Conservation (phyloP, 2,329 filamentous ascomycete genomes). For the Claviceps cyperi region DNA sequence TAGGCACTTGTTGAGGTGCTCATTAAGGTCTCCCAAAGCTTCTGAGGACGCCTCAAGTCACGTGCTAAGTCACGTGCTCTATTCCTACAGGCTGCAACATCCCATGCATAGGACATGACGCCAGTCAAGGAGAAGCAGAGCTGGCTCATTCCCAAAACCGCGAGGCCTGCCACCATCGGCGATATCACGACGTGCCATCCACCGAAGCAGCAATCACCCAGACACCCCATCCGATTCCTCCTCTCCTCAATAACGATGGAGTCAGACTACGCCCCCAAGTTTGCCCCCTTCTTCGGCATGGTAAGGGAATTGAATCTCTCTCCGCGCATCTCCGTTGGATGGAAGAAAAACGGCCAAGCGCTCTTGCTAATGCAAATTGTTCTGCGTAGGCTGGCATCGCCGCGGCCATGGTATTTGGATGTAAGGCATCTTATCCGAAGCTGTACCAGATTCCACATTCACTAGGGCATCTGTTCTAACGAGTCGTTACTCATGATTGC, state of each 20-base stretch:
- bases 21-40: too few species aligned
- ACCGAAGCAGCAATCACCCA: background rate
- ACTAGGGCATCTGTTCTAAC: slow-evolving; percentile 3
- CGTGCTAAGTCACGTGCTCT: background rate
- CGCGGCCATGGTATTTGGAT: slow-evolving; percentile 71
- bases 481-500: slow-evolving; percentile 3
- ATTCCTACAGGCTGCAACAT: background rate
- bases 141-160: background rate
- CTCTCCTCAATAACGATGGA: slow-evolving; percentile 31
- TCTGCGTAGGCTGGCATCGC: slow-evolving; percentile 54
- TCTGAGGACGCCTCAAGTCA: background rate
- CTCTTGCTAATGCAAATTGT: slow-evolving; percentile 2
- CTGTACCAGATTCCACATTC: too few species aligned
- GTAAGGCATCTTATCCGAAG: slow-evolving; percentile 31
- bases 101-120: background rate
- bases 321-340: background rate
- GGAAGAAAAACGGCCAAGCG: background rate
- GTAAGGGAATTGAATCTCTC: slow-evolving; percentile 33
- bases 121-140: background rate
- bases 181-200: background rate
- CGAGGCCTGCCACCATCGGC: background rate
- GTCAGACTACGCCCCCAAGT: slow-evolving; percentile 56
- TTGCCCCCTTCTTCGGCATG: slow-evolving; percentile 82
- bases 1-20: too few species aligned
- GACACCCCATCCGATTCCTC: background rate